These are phyloP conservation scores for Aspergillus tamarii DNA, from an alignment of 2,329 filamentous ascomycete species.

Conservation along the genomic window DNA sequence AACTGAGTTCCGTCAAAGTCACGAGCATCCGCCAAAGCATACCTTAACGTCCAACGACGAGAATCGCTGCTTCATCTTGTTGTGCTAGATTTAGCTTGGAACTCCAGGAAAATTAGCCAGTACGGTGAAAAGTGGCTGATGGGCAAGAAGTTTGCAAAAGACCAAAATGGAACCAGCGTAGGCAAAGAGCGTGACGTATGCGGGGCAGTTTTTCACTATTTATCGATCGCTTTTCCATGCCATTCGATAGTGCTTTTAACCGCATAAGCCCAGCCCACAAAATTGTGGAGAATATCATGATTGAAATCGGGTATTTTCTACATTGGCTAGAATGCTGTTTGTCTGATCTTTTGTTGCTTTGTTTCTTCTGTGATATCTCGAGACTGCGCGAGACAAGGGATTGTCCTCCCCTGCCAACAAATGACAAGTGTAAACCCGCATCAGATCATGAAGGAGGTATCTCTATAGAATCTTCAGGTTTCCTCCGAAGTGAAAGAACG, in stretches of 20 bases:
- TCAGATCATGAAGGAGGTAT: conserved; percentile 18
- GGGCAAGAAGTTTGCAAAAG: conserved; percentile 12
- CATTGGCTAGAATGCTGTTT: background rate
- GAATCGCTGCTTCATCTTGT: conserved; percentile 62
- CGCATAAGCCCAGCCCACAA: background rate
- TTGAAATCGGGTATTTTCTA: conserved; percentile 5
- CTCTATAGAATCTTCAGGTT: conserved; percentile 29
- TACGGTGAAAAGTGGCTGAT: conserved; percentile 20
- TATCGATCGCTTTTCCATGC: conserved; percentile 15
- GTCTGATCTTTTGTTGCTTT: background rate
- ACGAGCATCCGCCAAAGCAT: conserved; percentile 10
- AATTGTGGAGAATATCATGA: background rate
- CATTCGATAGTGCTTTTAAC: conserved; percentile 5
- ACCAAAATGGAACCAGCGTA: conserved; percentile 16
- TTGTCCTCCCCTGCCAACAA: background rate
- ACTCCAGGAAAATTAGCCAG: conserved; percentile 13
- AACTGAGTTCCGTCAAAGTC: background rate
- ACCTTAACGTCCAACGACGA: conserved; percentile 63
- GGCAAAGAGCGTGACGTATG: conserved; percentile 39
- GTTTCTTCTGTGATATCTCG: background rate
- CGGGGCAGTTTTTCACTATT: conserved; percentile 32
- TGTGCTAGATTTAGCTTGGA: conserved; percentile 2
- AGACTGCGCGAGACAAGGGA: background rate
- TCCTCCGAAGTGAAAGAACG: conserved; percentile 14
- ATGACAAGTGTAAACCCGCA: background rate